phyloP scores from a whole-genome alignment of 2,329 filamentous ascomycete genomes.

The Monosporascus sp. region DNA sequence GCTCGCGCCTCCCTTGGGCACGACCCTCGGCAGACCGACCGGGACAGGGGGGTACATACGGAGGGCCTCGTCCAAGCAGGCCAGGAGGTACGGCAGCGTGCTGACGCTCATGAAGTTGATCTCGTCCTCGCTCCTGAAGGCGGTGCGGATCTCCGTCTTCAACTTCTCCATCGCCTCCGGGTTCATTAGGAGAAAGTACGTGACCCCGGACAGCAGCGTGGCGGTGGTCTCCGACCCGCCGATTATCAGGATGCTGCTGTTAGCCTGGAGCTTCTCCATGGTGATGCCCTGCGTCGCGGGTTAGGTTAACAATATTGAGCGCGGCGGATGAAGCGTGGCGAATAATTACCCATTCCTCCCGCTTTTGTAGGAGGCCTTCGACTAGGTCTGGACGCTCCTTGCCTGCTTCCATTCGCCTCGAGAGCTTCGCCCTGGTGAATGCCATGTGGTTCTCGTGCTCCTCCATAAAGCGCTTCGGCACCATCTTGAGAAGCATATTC shows the following conservation, averaged over 20 bases:
- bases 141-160: slow-evolving; percentile 30
- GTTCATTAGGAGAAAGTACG: slow-evolving; percentile 32
- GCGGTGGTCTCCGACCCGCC: slow-evolving; percentile 43
- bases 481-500: neutral
- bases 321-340: neutral
- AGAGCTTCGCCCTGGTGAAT: neutral
- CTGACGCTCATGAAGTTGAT: slow-evolving; percentile 28
- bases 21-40: slow-evolving; percentile 9
- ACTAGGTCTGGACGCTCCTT: neutral
- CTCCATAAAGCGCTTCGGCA: neutral
- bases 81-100: slow-evolving; percentile 31
- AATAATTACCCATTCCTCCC: neutral
- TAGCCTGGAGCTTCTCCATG: slow-evolving; percentile 4
- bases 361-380: neutral
- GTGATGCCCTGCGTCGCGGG: neutral
- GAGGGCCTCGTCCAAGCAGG: slow-evolving; percentile 34
- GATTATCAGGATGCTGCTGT: slow-evolving; percentile 3
- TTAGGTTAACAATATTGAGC: neutral
- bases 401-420: neutral
- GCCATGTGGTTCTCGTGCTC: neutral
- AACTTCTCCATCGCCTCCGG: slow-evolving; percentile 26
- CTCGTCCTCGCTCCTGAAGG: slow-evolving; percentile 30
- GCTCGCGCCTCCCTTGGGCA: slow-evolving; percentile 10
- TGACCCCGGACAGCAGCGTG: slow-evolving; percentile 33
- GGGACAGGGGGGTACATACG: slow-evolving; percentile 32